phyloP scores from a whole-genome alignment of 768 basidiomycete genomes.

The Podaxis sp. region DNA sequence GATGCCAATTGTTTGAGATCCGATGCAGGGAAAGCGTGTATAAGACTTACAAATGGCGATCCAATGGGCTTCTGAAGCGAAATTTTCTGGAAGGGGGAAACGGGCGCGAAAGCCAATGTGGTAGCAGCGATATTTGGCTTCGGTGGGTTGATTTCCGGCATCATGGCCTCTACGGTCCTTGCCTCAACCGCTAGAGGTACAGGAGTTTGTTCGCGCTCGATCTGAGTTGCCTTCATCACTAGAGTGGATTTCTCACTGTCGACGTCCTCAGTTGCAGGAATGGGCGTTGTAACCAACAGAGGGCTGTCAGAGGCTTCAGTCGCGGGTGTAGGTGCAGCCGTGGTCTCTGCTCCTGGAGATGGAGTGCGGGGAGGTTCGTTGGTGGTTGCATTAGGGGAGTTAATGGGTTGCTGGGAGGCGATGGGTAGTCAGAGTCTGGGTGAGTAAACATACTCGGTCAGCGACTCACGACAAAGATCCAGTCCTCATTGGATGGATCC shows the following conservation, averaged over 20 bases:
- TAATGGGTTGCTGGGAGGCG: background rate
- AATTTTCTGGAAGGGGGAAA: background rate
- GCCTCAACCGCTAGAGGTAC: background rate
- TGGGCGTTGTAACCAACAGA: background rate
- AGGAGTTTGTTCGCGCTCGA: background rate
- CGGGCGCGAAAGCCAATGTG: background rate
- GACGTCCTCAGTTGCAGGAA: background rate
- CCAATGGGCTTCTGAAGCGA: constrained; percentile 10
- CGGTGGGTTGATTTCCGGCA: background rate
- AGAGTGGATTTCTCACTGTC: background rate
- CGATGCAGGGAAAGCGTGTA: background rate
- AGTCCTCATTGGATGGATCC: constrained; percentile 6
- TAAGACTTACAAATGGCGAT: constrained; percentile 4
- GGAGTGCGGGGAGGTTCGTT: constrained; percentile 26
- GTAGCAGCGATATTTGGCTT: background rate
- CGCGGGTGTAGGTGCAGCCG: constrained; percentile 6
- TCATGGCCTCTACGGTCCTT: too few relatives aligned
- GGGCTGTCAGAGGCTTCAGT: constrained; percentile 5
- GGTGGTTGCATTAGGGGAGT: constrained; percentile 14
- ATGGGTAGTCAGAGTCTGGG: too few relatives aligned
- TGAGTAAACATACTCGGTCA: background rate
- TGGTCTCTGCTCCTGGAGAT: constrained; percentile 21
- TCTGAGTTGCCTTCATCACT: background rate
- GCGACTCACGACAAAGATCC: constrained; percentile 7
- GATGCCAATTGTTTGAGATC: too few relatives aligned